Conservation (phyloP, 2,329 filamentous ascomycete genomes). For the Colletotrichum falcatum region DNA sequence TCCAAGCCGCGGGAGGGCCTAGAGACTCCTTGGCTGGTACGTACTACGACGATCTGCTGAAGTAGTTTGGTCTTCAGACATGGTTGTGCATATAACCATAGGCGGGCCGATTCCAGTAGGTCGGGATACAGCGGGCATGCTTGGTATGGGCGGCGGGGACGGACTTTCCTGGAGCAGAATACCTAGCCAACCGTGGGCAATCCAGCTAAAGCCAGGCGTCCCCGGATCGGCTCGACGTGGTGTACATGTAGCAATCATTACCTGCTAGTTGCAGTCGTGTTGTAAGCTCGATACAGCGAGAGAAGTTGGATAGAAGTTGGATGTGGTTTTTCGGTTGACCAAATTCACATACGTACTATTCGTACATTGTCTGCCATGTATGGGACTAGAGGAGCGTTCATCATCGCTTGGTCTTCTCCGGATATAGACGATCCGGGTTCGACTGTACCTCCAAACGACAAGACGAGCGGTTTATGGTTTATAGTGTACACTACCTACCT, state of each 20-base stretch:
- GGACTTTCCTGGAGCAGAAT: too few species aligned
- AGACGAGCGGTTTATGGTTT: too few species aligned
- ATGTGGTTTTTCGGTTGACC: constrained; percentile 11
- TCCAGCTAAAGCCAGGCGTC: background rate
- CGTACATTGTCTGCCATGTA: too few species aligned
- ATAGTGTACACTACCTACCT: background rate
- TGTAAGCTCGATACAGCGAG: constrained; percentile 8
- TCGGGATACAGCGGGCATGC: background rate
- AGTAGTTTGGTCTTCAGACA: background rate
- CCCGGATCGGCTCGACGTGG: background rate
- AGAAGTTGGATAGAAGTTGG: too few species aligned
- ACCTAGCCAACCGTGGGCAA: background rate
- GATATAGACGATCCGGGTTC: background rate
- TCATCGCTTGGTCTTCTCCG: background rate
- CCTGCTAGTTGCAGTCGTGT: constrained; percentile 18
- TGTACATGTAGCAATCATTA: background rate
- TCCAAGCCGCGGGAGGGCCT: background rate
- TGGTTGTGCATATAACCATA: background rate
- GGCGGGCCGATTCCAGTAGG: background rate
- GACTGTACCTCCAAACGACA: background rate
- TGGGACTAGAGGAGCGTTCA: background rate
- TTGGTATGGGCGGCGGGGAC: background rate
- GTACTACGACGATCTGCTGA: background rate
- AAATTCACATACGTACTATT: background rate
- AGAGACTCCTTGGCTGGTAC: background rate